A percentile compares a stretch with the other conserved stretches of the same genome.
Conservation (phyloP, 495 filamentous ascomycete species). For the Pyronema omphalodes region DNA sequence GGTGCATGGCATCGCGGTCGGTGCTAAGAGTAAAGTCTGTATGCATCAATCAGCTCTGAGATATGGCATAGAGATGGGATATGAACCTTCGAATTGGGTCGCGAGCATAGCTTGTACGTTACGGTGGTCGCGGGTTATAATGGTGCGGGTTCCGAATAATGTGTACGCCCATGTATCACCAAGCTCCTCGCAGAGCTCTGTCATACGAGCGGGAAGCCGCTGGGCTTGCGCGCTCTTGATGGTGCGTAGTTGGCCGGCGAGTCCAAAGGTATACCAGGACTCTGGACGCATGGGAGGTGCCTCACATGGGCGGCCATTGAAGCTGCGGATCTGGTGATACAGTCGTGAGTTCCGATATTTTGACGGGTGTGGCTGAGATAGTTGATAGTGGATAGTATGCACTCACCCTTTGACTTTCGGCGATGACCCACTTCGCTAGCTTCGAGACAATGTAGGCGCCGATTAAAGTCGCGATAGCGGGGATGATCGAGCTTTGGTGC, state of each 20-base stretch:
- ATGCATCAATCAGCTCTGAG: background rate
- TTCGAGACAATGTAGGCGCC: background rate
- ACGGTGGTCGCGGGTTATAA: constrained; percentile 27
- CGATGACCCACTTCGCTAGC: background rate
- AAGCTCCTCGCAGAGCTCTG: constrained; percentile 5
- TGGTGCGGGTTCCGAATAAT: constrained; percentile 20
- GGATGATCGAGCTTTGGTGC: background rate
- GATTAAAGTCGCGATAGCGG: background rate
- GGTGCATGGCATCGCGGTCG: constrained; percentile 24
- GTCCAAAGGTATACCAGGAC: constrained; percentile 9
- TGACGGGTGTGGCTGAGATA: background rate
- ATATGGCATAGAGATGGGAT: constrained; percentile 1
- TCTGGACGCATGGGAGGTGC: constrained; percentile 4
- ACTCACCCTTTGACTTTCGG: background rate
- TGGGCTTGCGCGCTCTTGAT: constrained; percentile 4
- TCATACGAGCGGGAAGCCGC: constrained; percentile 6
- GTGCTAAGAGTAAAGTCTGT: constrained; percentile 21
- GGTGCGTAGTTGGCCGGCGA: constrained; percentile 5
- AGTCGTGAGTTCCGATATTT: background rate
- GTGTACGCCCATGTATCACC: constrained; percentile 9
- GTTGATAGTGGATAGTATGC: no score
- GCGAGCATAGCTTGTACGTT: constrained; percentile 63
- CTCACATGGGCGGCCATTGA: constrained; percentile 7
- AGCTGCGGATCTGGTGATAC: background rate
- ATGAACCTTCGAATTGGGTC: constrained; percentile 51